Conservation (phyloP, 1,139 yeast genomes). For the Saccharomyces hybrid region DNA sequence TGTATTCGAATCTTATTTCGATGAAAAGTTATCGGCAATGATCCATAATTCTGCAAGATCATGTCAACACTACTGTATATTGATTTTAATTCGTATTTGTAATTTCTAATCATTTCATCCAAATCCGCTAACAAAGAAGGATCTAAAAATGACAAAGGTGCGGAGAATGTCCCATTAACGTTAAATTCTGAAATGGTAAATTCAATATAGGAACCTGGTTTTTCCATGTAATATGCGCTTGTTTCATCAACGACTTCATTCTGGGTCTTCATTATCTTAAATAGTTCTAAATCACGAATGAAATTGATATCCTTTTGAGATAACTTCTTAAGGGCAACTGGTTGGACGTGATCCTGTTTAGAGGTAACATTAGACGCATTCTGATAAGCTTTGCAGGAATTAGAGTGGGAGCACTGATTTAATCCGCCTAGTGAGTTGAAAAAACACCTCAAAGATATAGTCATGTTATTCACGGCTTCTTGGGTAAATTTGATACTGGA, state of each 20-base stretch:
- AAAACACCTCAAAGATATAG: constrained; percentile 33
- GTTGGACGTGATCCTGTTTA: not conserved
- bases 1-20: constrained; percentile 41
- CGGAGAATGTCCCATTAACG: constrained; percentile 34
- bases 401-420: constrained; percentile 3
- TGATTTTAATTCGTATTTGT: constrained; percentile 35
- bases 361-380: not conserved
- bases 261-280: constrained; percentile 31
- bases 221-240: constrained; percentile 24
- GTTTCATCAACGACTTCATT: constrained; percentile 8
- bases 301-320: constrained; percentile 9
- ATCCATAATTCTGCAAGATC: constrained; percentile 41
- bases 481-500: constrained; percentile 24
- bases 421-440: constrained; percentile 29
- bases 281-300: constrained; percentile 35
- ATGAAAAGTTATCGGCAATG: constrained; percentile 42
- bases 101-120: constrained; percentile 34
- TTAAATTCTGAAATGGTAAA: constrained; percentile 36
- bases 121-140: constrained; percentile 42
- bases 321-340: constrained; percentile 1
- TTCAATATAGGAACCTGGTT: constrained; percentile 47
- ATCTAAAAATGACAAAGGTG: constrained; percentile 45
- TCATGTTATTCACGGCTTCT: constrained; percentile 37
- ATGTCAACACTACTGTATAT: constrained; percentile 22
- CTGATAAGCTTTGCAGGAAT: not conserved